phyloP scores from a whole-genome alignment of 1,139 yeast genomes.

The Wickerhamiella infanticola region DNA sequence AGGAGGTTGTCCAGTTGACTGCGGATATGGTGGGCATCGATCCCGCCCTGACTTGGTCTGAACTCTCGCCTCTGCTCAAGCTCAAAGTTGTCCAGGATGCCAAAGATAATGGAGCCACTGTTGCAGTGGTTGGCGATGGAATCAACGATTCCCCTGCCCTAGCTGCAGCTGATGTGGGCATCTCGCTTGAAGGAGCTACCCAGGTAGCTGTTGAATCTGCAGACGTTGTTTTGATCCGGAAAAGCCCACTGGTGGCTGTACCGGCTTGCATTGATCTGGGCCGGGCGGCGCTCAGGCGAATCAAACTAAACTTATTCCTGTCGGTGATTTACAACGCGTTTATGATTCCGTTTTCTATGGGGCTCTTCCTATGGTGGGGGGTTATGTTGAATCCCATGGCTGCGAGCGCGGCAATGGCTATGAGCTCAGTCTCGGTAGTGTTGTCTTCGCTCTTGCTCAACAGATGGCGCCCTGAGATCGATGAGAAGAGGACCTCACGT shows the following conservation, averaged over 20 bases:
- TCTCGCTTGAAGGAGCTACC: constrained; percentile 84
- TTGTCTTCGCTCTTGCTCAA: constrained; percentile 53
- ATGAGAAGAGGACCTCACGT: too few species aligned
- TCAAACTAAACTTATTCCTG: constrained; percentile 71
- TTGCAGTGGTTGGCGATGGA: constrained; percentile 94
- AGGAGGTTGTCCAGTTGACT: constrained; percentile 44
- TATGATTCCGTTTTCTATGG: constrained; percentile 97
- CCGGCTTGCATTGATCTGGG: constrained; percentile 63
- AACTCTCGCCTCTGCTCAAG: constrained; percentile 64
- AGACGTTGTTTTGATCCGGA: constrained; percentile 54
- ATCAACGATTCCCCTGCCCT: constrained; percentile 93
- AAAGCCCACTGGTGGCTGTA: constrained; percentile 42
- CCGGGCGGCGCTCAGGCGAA: constrained; percentile 50
- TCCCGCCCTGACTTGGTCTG: constrained; percentile 50
- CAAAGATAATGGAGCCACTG: constrained; percentile 28
- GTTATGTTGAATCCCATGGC: constrained; percentile 81
- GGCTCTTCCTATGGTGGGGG: constrained; percentile 64
- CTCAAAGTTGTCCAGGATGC: constrained; percentile 48
- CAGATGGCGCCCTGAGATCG: constrained; percentile 22
- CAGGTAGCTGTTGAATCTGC: constrained; percentile 96
- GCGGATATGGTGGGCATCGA: constrained; percentile 59
- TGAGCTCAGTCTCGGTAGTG: constrained; percentile 82
- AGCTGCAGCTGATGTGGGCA: constrained; percentile 75
- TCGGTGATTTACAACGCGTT: constrained; percentile 71
- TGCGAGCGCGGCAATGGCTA: constrained; percentile 79